Base-by-base conservation (phyloP, 2,329 filamentous ascomycete species). In the Neobulgaria alba region DNA sequence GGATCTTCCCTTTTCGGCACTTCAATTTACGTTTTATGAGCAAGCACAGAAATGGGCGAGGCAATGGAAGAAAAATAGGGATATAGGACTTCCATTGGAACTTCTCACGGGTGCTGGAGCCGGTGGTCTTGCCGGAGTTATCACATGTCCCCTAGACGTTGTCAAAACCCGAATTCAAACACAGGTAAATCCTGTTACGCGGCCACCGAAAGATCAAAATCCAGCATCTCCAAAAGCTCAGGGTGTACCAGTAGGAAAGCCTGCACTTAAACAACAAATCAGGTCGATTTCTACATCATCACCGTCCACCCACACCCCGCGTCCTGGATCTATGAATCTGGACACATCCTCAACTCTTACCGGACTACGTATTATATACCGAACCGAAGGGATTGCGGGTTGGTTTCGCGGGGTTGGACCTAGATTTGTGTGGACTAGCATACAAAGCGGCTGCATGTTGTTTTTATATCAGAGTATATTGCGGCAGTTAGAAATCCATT, bases 21-120 rank as follows among this genome's bases (percentile, higher is more conserved):
- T 98, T 9, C 92, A 98, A 59, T 96, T 98, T 63, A 90, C 93
- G 56, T 95, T 98, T 61, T 98, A 95, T 68, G 92, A 98, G 63
- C 86, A 96, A 62, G 89, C 89, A 59, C 85, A 89, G 56, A 77
- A 72, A 33, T 76, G 86, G 72, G 89, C 92, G 1, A 83, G 83
- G 57, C 63, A 77, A 39, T 93, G 83, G 72, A 80, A 84, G 57
- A 77, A 82, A 23, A 83, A 80, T 47, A 76, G 82, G 42, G 86
- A 95, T 43, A 93, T 98, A 39, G 92, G 92, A 1, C 65, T 93
- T 23, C 73, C 79, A 1, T 63, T 96, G 29, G 92, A 98, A 61
- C 82, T 96, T 17, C 63, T 93, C 10, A 98, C 92, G 0, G 92
- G 89, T 12, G 88, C 85, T 3, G 82, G 79, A 3, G 93, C 92